phyloP scores from a whole-genome alignment of 2,329 filamentous ascomycete genomes.

The Penicillium sp. region DNA sequence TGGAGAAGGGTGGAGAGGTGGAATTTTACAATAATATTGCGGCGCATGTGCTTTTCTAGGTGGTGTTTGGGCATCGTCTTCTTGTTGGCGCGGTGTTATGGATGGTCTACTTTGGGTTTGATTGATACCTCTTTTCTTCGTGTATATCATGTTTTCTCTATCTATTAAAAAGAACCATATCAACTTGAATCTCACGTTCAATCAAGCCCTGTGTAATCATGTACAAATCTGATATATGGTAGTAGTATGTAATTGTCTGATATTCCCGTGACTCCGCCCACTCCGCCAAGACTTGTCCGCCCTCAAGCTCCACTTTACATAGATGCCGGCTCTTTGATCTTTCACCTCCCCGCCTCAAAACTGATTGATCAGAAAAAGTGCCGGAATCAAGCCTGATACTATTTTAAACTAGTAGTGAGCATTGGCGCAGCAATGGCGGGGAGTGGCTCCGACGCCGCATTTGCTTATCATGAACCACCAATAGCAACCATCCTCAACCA shows the following conservation, averaged over 20 bases:
- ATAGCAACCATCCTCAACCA: constrained; percentile 64
- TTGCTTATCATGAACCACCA: constrained; percentile 66
- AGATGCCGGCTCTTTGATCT: too few species aligned
- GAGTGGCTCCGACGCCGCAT: constrained; percentile 2
- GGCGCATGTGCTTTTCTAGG: background rate
- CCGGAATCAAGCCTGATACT: too few species aligned
- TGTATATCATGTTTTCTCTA: background rate
- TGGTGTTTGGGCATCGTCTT: constrained; percentile 10
- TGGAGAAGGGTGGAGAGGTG: background rate
- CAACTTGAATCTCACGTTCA: too few species aligned
- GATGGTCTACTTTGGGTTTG: constrained; percentile 5
- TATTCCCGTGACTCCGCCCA: too few species aligned
- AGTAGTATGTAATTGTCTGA: too few species aligned
- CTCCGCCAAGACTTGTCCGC: too few species aligned
- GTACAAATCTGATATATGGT: too few species aligned
- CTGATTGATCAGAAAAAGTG: too few species aligned
- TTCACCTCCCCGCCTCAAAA: too few species aligned
- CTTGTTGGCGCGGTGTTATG: constrained; percentile 8
- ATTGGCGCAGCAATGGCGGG: background rate
- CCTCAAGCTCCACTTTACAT: too few species aligned
- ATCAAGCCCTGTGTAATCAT: too few species aligned
- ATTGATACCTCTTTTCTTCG: constrained; percentile 17
- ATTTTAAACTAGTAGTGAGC: too few species aligned
- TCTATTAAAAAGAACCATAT: background rate
- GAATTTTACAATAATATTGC: constrained; percentile 1